Evolutionary conservation across 225 moss, liverwort and hornwort species (phyloP).

Genomic region (Lunularia cruciata): DNA sequence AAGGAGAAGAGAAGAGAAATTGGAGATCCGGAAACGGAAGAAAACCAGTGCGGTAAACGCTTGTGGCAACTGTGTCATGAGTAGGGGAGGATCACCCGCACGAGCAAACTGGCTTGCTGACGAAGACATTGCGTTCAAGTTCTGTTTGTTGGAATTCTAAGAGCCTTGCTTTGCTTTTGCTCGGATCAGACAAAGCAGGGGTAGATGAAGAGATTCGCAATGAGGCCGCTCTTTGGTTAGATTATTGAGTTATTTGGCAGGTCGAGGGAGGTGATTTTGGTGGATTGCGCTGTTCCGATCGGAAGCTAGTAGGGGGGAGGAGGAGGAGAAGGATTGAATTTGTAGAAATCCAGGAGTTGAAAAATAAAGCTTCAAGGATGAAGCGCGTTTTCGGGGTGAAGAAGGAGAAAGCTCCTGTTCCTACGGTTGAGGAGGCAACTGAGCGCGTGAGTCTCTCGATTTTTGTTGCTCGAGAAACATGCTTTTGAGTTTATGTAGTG

Average conservation of each 20-base stretch:
- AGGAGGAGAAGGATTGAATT: not conserved
- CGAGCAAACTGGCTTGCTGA: not conserved
- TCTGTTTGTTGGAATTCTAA: not conserved
- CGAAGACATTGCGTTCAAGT: not conserved
- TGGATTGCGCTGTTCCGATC: not conserved
- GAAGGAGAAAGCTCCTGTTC: constrained; percentile 81
- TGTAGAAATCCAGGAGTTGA: not conserved
- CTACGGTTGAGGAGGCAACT: constrained; percentile 91
- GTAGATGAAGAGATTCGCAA: too few relatives aligned
- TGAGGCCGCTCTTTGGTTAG: too few relatives aligned
- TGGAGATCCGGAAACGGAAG: not conserved
- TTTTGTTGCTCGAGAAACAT: too few relatives aligned
- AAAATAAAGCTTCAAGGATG: constrained; percentile 37
- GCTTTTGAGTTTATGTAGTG: too few relatives aligned
- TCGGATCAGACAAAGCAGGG: too few relatives aligned
- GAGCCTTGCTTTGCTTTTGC: too few relatives aligned
- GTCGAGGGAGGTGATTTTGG: not conserved
- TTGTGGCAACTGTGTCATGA: not conserved
- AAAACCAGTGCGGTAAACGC: too few relatives aligned
- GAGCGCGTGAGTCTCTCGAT: constrained; percentile 56
- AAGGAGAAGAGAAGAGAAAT: not conserved
- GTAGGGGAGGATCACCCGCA: not conserved
- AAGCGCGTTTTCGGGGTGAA: constrained; percentile 92
- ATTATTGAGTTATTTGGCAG: too few relatives aligned
- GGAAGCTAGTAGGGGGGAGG: not conserved